A percentile compares a stretch with the other conserved stretches of the same genome.
These are phyloP conservation scores for Eremochloa ophiuroides DNA, from an alignment of 176 grass and related monocot genomes.

Conservation along the genomic window DNA sequence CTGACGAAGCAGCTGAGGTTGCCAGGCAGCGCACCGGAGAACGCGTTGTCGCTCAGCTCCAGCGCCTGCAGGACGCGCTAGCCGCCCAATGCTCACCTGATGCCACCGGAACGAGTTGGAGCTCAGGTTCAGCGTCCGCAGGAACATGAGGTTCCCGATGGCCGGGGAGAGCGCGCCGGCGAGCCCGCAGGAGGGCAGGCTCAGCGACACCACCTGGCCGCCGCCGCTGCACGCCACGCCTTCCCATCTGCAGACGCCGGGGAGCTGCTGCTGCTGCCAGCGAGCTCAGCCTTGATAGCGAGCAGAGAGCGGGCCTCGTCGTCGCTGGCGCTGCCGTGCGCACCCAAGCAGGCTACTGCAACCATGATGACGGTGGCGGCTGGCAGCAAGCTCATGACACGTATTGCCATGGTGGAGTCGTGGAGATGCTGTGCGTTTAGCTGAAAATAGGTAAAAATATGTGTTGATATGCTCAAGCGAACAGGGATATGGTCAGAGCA, in stretches of 20 bases:
- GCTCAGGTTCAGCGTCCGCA: slow-evolving; percentile 15
- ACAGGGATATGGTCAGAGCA: too few species aligned
- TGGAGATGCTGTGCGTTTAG: too few species aligned
- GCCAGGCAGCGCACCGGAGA: background rate
- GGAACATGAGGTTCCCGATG: slow-evolving; percentile 19
- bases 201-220: slow-evolving; percentile 15
- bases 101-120: slow-evolving; percentile 3
- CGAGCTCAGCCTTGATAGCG: background rate
- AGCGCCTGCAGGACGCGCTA: background rate
- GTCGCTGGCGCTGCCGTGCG: background rate
- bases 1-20: slow-evolving; percentile 13
- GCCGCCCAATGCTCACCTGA: background rate
- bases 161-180: background rate
- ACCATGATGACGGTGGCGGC: background rate
- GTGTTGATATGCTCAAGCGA: too few species aligned
- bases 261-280: too few species aligned
- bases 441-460: too few species aligned
- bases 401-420: background rate
- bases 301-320: background rate
- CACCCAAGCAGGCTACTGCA: background rate
- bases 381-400: background rate
- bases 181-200: background rate
- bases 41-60: slow-evolving; percentile 5
- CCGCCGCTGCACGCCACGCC: background rate
- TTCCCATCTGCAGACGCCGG: slow-evolving; percentile 13